phyloP scores from a whole-genome alignment of 306 rosid species.

The Benincasa hispida region DNA sequence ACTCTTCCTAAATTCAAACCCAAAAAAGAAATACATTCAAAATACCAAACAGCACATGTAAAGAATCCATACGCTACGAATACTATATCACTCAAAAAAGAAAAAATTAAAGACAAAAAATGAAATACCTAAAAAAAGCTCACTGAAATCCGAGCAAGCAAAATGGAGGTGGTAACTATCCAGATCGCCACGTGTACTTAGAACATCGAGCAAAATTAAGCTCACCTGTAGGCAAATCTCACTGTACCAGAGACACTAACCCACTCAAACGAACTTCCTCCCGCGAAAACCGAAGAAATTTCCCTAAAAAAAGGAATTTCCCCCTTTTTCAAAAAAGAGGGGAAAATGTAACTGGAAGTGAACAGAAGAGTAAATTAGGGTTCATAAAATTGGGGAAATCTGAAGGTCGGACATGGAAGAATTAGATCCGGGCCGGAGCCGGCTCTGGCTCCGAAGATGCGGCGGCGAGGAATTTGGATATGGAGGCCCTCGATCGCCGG shows the following conservation, averaged over 20 bases:
- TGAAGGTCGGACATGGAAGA: background rate
- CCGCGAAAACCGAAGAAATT: conserved; percentile 4
- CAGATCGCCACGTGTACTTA: conserved; percentile 80
- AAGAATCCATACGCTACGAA: conserved; percentile 6
- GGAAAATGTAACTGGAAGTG: conserved; percentile 11
- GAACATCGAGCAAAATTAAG: conserved; percentile 48
- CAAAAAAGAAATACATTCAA: conserved; percentile 14
- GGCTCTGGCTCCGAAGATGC: conserved; percentile 17
- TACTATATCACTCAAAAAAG: background rate
- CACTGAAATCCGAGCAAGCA: conserved; percentile 44
- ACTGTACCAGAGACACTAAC: conserved; percentile 33
- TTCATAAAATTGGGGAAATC: conserved; percentile 3
- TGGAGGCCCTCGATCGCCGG: conserved; percentile 37
- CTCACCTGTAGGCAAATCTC: conserved; percentile 33
- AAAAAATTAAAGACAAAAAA: background rate
- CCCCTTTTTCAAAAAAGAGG: background rate
- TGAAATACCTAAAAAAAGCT: conserved; percentile 19
- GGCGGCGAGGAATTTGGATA: conserved; percentile 36
- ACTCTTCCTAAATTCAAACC: conserved; percentile 10
- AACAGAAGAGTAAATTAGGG: conserved; percentile 3
- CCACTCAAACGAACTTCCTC: conserved; percentile 18
- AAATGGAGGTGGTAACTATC: conserved; percentile 38
- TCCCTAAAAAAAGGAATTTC: conserved; percentile 9
- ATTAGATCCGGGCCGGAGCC: conserved; percentile 23
- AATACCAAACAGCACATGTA: conserved; percentile 9